A percentile compares a stretch with the other conserved stretches of the same genome.
phyloP scores from a whole-genome alignment of 352 stramenopile species.

The Pythium rishiriense region DNA sequence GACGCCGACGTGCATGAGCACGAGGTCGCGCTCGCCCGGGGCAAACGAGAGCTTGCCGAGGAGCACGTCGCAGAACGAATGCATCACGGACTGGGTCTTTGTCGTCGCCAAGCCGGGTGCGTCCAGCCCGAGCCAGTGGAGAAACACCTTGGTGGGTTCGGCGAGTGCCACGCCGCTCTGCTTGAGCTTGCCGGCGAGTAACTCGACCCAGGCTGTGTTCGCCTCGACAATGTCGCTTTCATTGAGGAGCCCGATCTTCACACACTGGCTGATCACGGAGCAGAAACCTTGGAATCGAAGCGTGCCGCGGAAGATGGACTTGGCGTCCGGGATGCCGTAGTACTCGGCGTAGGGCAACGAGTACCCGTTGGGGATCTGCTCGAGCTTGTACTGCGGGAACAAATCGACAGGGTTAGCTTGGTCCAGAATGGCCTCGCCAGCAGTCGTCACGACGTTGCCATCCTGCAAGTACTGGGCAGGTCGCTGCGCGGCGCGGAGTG shows the following conservation, averaged over 20 bases:
- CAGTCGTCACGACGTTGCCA: conserved; percentile 49
- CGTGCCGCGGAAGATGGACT: conserved; percentile 83
- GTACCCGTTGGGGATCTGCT: conserved; percentile 88
- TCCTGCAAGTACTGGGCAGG: conserved; percentile 63
- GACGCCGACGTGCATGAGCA: conserved; percentile 59
- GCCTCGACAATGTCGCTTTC: conserved; percentile 25
- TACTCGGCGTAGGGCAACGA: conserved; percentile 74
- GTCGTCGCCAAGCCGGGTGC: conserved; percentile 15
- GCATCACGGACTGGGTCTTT: conserved; percentile 35
- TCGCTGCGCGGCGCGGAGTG: conserved; percentile 38
- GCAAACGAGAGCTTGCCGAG: conserved; percentile 58
- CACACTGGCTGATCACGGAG: conserved; percentile 58
- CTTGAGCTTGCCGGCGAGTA: conserved; percentile 38
- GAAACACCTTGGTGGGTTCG: conserved; percentile 30
- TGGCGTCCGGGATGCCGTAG: conserved; percentile 73
- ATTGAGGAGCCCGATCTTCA: conserved; percentile 69
- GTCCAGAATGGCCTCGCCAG: conserved; percentile 53
- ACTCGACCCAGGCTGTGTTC: conserved; percentile 42
- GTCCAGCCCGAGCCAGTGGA: conserved; percentile 39
- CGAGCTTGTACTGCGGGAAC: conserved; percentile 70
- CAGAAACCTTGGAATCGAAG: conserved; percentile 86
- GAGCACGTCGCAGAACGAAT: conserved; percentile 51
- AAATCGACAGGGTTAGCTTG: conserved; percentile 38
- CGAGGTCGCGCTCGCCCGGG: conserved; percentile 75
- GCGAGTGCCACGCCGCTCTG: conserved; percentile 25